A percentile compares a stretch with the other conserved stretches of the same genome.
phyloP scores from a whole-genome alignment of 2,329 filamentous ascomycete genomes.

The Botrytis hyacinthi region DNA sequence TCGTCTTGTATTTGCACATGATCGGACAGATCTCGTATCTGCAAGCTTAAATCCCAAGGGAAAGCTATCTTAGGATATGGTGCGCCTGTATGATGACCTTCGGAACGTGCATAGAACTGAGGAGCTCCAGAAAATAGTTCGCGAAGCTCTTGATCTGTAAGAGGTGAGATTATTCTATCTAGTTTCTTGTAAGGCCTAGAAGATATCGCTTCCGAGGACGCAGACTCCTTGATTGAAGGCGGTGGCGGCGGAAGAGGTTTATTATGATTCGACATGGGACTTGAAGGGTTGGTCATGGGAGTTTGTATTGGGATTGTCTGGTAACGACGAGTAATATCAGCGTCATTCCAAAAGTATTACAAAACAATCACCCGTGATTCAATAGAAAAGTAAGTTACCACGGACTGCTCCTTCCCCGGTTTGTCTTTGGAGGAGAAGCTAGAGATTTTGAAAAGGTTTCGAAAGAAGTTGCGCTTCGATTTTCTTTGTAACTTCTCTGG shows the following conservation, averaged over 20 bases:
- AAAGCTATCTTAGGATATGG: conserved; percentile 64
- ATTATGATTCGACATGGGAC: conserved; percentile 45
- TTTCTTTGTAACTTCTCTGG: conserved; percentile 35
- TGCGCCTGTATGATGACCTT: conserved; percentile 58
- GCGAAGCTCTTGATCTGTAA: conserved; percentile 60
- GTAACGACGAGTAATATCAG: conserved; percentile 19
- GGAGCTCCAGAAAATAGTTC: conserved; percentile 74
- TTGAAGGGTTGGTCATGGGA: conserved; percentile 21
- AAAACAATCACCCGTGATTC: neutral
- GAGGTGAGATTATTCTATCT: conserved; percentile 57
- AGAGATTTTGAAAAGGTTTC: conserved; percentile 36
- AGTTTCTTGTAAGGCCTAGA: conserved; percentile 37
- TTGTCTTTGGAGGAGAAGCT: conserved; percentile 23
- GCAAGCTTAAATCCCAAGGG: conserved; percentile 62
- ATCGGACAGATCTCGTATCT: conserved; percentile 63
- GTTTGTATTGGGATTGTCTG: conserved; percentile 17
- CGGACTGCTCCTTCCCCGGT: conserved; percentile 23
- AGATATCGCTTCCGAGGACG: conserved; percentile 43
- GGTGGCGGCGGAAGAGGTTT: conserved; percentile 58
- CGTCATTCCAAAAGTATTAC: conserved; percentile 23
- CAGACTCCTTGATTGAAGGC: conserved; percentile 39
- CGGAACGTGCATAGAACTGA: conserved; percentile 63
- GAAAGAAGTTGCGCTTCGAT: conserved; percentile 40
- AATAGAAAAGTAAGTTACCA: conserved; percentile 20
- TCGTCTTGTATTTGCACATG: conserved; percentile 61